A percentile compares a stretch with the other conserved stretches of the same genome.
Evolutionary conservation across 768 basidiomycete genomes (phyloP).

Genomic region (Pisolithus marmoratus): DNA sequence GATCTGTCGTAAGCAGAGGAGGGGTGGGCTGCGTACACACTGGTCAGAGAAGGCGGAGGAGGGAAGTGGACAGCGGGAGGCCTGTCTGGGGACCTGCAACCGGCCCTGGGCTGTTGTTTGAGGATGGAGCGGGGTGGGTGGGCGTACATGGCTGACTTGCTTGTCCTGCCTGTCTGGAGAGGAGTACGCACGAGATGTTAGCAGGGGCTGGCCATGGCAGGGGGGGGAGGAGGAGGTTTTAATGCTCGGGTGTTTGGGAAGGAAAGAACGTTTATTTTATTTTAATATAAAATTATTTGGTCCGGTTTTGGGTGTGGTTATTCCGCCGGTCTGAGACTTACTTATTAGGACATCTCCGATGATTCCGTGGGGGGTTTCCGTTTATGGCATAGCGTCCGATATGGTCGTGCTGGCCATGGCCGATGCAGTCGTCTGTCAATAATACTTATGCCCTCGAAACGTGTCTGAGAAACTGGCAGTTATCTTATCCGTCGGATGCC

Average conservation of each 20-base stretch:
- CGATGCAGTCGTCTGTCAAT: neutral
- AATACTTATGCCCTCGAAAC: constrained; percentile 13
- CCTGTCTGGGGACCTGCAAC: constrained; percentile 18
- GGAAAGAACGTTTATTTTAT: constrained; percentile 6
- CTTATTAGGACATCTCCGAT: neutral
- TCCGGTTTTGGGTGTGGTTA: constrained; percentile 4
- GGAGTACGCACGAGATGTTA: constrained; percentile 6
- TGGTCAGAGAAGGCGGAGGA: constrained; percentile 30
- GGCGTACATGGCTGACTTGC: constrained; percentile 6
- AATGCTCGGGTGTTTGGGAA: constrained; percentile 4
- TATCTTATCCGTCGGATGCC: neutral
- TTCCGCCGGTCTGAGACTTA: too few relatives aligned
- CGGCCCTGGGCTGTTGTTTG: constrained; percentile 33
- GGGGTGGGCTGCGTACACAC: constrained; percentile 38
- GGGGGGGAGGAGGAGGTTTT: neutral
- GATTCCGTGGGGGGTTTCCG: neutral
- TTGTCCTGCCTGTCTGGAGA: neutral
- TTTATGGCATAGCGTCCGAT: neutral
- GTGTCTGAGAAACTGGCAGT: constrained; percentile 9
- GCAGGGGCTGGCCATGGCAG: constrained; percentile 8
- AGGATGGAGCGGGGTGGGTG: constrained; percentile 48
- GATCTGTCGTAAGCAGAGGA: constrained; percentile 65
- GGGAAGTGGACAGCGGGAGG: constrained; percentile 48
- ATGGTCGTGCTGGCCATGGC: neutral
- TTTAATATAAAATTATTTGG: constrained; percentile 3